These are phyloP conservation scores for Tirmania nivea DNA, from an alignment of 495 filamentous ascomycete species.

Conservation along the genomic window DNA sequence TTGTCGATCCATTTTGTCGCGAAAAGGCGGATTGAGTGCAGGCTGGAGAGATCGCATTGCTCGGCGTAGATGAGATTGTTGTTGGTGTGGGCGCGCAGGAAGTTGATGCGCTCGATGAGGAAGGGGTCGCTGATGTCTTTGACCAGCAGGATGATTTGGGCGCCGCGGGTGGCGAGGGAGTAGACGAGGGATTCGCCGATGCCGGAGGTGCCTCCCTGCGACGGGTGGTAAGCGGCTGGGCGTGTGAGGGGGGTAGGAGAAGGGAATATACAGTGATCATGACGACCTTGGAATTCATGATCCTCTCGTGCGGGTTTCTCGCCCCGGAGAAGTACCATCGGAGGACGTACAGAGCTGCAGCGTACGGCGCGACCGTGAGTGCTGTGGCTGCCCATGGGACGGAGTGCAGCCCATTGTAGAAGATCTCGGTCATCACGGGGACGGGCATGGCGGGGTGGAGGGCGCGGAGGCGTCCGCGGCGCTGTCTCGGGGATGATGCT, in stretches of 20 bases:
- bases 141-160: slow-evolving; percentile 78
- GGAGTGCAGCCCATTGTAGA: slow-evolving; percentile 40
- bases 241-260: neutral
- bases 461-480: neutral
- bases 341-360: slow-evolving; percentile 38
- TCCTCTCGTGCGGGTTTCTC: slow-evolving; percentile 50
- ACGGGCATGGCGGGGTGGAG: slow-evolving; percentile 44
- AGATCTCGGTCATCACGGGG: slow-evolving; percentile 38
- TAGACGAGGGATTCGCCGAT: slow-evolving; percentile 59
- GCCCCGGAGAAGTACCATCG: slow-evolving; percentile 66
- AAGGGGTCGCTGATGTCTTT: slow-evolving; percentile 67
- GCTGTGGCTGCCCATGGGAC: slow-evolving; percentile 42
- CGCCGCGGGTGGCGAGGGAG: slow-evolving; percentile 59
- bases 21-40: slow-evolving; percentile 75
- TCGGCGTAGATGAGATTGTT: slow-evolving; percentile 91
- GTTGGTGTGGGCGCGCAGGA: slow-evolving; percentile 53
- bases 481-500: no score
- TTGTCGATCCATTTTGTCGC: slow-evolving; percentile 99
- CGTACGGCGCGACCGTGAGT: slow-evolving; percentile 35
- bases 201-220: slow-evolving; percentile 73
- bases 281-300: slow-evolving; percentile 80
- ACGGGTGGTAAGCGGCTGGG: slow-evolving; percentile 6
- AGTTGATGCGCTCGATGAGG: slow-evolving; percentile 75
- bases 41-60: slow-evolving; percentile 67
- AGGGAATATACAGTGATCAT: slow-evolving; percentile 52